phyloP scores from a whole-genome alignment of 495 filamentous ascomycete genomes.

The Neurospora tetraspora region DNA sequence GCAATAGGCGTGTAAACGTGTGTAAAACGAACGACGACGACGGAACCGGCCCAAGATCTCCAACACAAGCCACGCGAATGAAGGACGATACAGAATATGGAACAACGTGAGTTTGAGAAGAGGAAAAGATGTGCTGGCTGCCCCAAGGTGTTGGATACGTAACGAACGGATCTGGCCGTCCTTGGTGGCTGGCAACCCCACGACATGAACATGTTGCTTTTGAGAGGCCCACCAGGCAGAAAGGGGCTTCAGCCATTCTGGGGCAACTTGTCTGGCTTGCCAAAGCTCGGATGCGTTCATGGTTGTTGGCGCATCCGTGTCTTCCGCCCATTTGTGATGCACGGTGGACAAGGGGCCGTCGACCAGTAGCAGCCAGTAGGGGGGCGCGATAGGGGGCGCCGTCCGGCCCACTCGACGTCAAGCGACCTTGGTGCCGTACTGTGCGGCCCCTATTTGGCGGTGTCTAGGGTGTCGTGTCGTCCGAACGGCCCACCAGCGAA shows the following conservation, averaged over 20 bases:
- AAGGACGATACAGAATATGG: conserved; percentile 15
- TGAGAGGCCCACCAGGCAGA: conserved; percentile 8
- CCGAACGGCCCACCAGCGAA: background rate
- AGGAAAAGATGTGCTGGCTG: conserved; percentile 11
- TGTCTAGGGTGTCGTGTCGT: background rate
- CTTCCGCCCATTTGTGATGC: conserved; percentile 8
- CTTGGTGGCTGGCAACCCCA: conserved; percentile 13
- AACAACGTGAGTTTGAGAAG: conserved; percentile 9
- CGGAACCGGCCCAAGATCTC: conserved; percentile 10
- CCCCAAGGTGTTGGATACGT: conserved; percentile 5
- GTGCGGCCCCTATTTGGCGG: background rate
- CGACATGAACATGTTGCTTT: conserved; percentile 6
- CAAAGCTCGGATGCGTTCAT: conserved; percentile 6
- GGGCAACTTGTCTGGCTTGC: background rate
- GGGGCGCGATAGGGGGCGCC: background rate
- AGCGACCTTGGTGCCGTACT: background rate
- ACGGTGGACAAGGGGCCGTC: background rate
- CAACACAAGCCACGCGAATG: conserved; percentile 14
- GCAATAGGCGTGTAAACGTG: background rate
- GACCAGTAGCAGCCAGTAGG: background rate
- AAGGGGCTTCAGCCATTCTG: conserved; percentile 9
- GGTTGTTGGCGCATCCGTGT: conserved; percentile 2
- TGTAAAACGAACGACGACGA: conserved; percentile 9
- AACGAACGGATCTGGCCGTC: conserved; percentile 8
- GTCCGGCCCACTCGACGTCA: background rate